phyloP scores from a whole-genome alignment of 805 yeast species.

The Barnettozyma sp. region DNA sequence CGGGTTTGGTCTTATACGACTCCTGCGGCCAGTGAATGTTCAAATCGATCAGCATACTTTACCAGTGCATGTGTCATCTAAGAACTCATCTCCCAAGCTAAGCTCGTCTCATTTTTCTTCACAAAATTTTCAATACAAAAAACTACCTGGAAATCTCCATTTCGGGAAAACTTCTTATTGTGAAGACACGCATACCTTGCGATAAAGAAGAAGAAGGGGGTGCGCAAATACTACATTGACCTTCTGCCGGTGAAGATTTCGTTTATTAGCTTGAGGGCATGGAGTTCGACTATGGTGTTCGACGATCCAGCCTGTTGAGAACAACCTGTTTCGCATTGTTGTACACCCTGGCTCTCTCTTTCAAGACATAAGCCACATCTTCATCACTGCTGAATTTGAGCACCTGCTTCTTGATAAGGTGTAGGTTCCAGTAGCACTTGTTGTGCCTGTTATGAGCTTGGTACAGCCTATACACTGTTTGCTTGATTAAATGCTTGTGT shows the following conservation, averaged over 20 bases:
- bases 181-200: too few species aligned
- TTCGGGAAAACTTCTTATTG: too few species aligned
- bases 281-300: too few species aligned
- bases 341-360: constrained; percentile 25
- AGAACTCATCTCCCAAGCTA: too few species aligned
- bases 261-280: too few species aligned
- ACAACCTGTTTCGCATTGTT: constrained; percentile 24
- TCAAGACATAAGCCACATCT: constrained; percentile 23
- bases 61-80: too few species aligned
- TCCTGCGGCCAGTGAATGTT: constrained; percentile 69
- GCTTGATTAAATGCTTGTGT: constrained; percentile 4
- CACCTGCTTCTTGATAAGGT: constrained; percentile 12
- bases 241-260: too few species aligned
- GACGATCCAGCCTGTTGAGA: constrained; percentile 11
- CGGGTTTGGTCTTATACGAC: constrained; percentile 37
- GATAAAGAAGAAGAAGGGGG: too few species aligned
- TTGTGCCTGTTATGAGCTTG: constrained; percentile 4
- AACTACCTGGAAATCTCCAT: too few species aligned
- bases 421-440: constrained; percentile 13
- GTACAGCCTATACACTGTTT: constrained; percentile 2
- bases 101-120: too few species aligned
- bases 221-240: too few species aligned
- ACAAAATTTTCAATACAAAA: too few species aligned
- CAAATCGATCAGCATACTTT: constrained; percentile 60
- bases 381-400: constrained; percentile 12